Conservation (phyloP, 2,329 filamentous ascomycete genomes). For the Ceratocystis ficicola region DNA sequence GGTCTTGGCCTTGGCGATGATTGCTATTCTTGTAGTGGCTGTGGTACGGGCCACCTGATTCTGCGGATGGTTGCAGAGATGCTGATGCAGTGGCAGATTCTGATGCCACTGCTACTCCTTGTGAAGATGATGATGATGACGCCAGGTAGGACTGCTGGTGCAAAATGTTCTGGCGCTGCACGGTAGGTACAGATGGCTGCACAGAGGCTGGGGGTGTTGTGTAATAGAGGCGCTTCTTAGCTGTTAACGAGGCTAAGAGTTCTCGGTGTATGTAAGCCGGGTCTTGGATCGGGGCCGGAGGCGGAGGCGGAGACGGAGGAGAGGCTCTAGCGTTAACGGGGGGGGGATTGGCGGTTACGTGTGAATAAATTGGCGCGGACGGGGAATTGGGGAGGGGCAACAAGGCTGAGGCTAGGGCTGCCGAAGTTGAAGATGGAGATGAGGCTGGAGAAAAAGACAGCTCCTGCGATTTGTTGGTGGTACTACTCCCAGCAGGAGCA, state of each 20-base stretch:
- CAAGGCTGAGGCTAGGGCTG: not conserved
- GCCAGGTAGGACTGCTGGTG: not conserved
- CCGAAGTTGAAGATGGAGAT: not conserved
- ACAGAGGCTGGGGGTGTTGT: not conserved
- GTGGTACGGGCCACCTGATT: not conserved
- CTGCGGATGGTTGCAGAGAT: not conserved
- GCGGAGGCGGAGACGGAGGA: not conserved
- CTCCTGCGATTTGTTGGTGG: not conserved
- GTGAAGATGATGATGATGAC: not conserved
- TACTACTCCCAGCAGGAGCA: not conserved
- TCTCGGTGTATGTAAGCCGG: not conserved
- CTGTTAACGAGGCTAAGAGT: not conserved
- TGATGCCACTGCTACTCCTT: not conserved
- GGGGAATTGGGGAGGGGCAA: not conserved
- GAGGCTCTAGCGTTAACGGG: not conserved
- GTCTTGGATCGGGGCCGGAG: not conserved
- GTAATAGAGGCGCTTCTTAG: not conserved
- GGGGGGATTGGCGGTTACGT: not conserved
- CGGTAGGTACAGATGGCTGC: not conserved
- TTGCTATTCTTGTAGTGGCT: not conserved
- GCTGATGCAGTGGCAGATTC: not conserved
- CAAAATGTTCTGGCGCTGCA: not conserved
- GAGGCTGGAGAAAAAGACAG: not conserved
- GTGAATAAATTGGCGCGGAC: not conserved
- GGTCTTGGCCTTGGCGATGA: constrained; percentile 24